phyloP scores from a whole-genome alignment of 179 eudicot genomes.

The Spinacia oleracea region DNA sequence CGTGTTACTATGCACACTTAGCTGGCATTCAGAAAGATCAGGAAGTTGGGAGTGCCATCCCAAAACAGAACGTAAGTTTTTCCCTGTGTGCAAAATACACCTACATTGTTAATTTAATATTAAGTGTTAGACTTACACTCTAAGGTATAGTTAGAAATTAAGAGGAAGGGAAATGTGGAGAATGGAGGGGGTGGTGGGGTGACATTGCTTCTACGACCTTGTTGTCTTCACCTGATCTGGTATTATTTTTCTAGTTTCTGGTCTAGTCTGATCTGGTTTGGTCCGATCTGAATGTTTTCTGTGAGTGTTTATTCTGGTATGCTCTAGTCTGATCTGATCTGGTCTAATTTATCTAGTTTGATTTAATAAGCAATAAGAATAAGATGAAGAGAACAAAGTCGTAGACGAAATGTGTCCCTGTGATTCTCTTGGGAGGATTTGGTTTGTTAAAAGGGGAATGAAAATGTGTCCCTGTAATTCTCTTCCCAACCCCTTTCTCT shows the following conservation, averaged over 20 bases:
- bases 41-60: slow-evolving; percentile 19
- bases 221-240: no score
- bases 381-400: no score
- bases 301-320: no score
- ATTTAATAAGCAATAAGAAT: no score
- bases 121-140: not conserved
- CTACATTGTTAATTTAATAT: not conserved
- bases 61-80: slow-evolving; percentile 27
- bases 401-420: no score
- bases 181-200: not conserved
- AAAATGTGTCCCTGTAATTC: not conserved
- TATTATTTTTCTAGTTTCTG: no score
- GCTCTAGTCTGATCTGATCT: no score
- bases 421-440: not conserved
- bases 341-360: no score
- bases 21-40: slow-evolving; percentile 25
- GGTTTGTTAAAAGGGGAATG: not conserved
- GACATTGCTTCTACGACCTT: not conserved
- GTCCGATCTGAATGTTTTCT: no score
- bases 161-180: not conserved
- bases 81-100: not conserved
- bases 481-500: not conserved
- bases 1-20: slow-evolving; percentile 21
- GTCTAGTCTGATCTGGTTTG: no score
- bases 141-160: not conserved